Evolutionary conservation across 768 basidiomycete genomes (phyloP), one percentile per base, ranked within the genome.

Genomic region (Termitomyces sp.): DNA sequence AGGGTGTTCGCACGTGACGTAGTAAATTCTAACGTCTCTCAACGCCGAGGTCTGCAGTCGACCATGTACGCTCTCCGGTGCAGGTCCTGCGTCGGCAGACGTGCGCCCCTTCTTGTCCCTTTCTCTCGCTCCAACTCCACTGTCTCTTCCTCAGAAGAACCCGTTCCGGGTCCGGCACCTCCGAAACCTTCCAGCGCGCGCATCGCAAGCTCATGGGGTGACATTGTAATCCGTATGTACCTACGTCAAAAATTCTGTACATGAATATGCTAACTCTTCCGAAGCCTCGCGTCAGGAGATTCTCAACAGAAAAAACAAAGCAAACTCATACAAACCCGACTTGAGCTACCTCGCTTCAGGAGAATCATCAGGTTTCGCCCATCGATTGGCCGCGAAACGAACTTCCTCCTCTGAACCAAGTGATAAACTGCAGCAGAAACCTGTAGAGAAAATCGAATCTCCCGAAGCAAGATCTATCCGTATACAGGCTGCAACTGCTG

Each of bases 151-250:
- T 47, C 64, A 29, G 59, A 57, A 46, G 61, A 64, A 6, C 10
- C 63, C 1, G 45, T 29, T 9, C 8, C 31, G 20, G 50, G 17
- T 49, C 40, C 37, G 47, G 37, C 29, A 42, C 31, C 37, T 29
- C 10, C 49, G n/a, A 58, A 49, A 37, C 55, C 59, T 12, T 46
- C 64, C 40, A 61, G 58, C 17, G 51, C 62, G 55, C 70, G 60
- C 37, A 61, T 71, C 32, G 65, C 68, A 20, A 66, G 47, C 40
- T 66, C 63, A 47, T 72, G 67, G 66, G 68, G 64, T 40, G 60
- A 67, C 48, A 63, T 79, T 53, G 40, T 61, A 51, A 78, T 78
- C 65, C 76, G 78, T 77, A 68, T 65, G 76, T 72, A 50, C 31
- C 52, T 37, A 43, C 25, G 29, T 43, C 12, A 34, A 51, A 40